Conservation (phyloP, 2,329 filamentous ascomycete species). For the Madurella mycetomatis region DNA sequence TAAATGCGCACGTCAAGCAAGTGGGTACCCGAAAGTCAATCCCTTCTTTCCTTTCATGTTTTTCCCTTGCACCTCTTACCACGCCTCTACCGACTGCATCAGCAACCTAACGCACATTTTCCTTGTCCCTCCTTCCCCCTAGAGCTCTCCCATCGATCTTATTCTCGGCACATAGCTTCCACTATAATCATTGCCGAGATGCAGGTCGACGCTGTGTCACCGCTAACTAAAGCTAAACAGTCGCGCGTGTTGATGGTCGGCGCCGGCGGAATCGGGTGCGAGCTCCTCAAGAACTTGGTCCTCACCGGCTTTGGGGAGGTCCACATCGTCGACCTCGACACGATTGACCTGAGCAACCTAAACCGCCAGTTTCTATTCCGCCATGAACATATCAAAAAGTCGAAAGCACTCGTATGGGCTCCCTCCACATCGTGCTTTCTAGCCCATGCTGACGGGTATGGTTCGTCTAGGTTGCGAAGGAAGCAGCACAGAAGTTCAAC, state of each 20-base stretch:
- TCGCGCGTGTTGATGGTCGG: conserved; percentile 89
- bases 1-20: conserved; percentile 65
- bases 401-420: conserved; percentile 75
- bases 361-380: conserved; percentile 97
- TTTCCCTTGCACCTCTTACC: neutral
- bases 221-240: conserved; percentile 47
- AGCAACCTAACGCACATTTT: neutral
- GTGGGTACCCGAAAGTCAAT: conserved; percentile 40
- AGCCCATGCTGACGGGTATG: conserved; percentile 8
- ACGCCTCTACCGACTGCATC: neutral
- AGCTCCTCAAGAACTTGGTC: conserved; percentile 93
- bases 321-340: conserved; percentile 94
- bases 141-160: neutral
- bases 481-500: conserved; percentile 86
- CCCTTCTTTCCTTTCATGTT: neutral
- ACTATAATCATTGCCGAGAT: conserved; percentile 2
- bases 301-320: conserved; percentile 89
- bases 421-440: too few species aligned
- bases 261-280: conserved; percentile 94
- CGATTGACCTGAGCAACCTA: conserved; percentile 94
- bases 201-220: conserved; percentile 10
- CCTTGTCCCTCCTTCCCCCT: neutral
- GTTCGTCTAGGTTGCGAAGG: conserved; percentile 71
- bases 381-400: conserved; percentile 95
- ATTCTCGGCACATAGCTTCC: neutral